Conservation (phyloP, 768 basidiomycete genomes). For the Boletus eberwhitei region DNA sequence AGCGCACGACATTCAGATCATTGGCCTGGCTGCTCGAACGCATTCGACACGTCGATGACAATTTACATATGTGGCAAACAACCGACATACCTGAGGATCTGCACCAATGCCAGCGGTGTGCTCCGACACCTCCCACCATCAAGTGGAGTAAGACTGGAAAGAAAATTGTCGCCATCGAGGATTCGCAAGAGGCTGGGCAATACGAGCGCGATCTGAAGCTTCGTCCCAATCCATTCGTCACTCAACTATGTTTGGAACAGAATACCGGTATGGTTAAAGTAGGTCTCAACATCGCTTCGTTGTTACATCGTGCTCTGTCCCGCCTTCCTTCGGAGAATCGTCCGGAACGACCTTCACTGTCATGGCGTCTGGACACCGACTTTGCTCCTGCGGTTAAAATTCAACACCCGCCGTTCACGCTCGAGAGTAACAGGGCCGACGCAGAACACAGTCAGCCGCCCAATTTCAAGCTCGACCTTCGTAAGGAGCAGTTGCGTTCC, state of each 20-base stretch:
- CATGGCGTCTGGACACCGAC: constrained; percentile 83
- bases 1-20: constrained; percentile 74
- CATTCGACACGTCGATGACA: constrained; percentile 68
- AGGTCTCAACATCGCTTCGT: constrained; percentile 83
- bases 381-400: constrained; percentile 63
- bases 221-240: constrained; percentile 82
- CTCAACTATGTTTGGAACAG: constrained; percentile 69
- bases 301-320: constrained; percentile 82
- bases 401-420: constrained; percentile 58
- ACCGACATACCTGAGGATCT: constrained; percentile 44
- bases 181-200: constrained; percentile 80
- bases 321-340: constrained; percentile 63
- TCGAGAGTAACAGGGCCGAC: constrained; percentile 76
- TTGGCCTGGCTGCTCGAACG: constrained; percentile 88
- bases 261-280: constrained; percentile 72
- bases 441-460: constrained; percentile 71
- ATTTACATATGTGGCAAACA: constrained; percentile 65
- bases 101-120: constrained; percentile 72
- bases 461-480: constrained; percentile 66
- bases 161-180: constrained; percentile 68
- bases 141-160: constrained; percentile 67
- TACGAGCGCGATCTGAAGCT: constrained; percentile 87
- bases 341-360: constrained; percentile 44
- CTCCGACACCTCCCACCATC: constrained; percentile 72
- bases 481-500: constrained; percentile 86